Conservation (phyloP, 192 early-diverging fungal genomes). For the Coemansia sp. region DNA sequence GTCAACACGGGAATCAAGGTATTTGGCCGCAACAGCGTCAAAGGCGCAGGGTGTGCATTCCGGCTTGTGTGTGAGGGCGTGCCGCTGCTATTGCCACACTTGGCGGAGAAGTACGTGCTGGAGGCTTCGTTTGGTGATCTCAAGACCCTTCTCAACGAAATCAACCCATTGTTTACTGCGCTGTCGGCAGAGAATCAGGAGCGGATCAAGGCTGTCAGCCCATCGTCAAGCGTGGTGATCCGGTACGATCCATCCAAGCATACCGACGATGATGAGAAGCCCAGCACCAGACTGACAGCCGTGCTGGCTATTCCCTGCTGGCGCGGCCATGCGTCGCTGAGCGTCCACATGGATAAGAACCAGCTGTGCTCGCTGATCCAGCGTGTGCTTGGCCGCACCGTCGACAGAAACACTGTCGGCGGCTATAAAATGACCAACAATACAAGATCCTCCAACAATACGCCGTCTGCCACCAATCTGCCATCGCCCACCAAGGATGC, state of each 20-base stretch:
- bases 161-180: constrained; percentile 56
- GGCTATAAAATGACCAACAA: constrained; percentile 45
- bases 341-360: constrained; percentile 72
- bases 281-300: constrained; percentile 44
- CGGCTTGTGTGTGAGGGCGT: constrained; percentile 69
- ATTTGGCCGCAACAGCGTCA: constrained; percentile 76
- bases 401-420: constrained; percentile 23
- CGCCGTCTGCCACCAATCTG: background rate
- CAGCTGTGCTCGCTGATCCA: constrained; percentile 63
- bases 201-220: constrained; percentile 28
- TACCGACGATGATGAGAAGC: constrained; percentile 28
- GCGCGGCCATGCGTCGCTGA: constrained; percentile 71
- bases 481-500: background rate
- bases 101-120: constrained; percentile 54
- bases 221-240: constrained; percentile 63
- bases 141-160: constrained; percentile 51
- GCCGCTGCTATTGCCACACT: constrained; percentile 58
- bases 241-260: constrained; percentile 52
- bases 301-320: constrained; percentile 68
- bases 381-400: constrained; percentile 49
- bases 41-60: constrained; percentile 62
- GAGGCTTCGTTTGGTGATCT: constrained; percentile 55
- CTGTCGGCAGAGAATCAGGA: constrained; percentile 52
- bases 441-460: constrained; percentile 13
- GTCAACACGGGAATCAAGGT: constrained; percentile 94